Evolutionary conservation across 106 monocot species (phyloP).

Genomic region (Amphibolis antarctica): DNA sequence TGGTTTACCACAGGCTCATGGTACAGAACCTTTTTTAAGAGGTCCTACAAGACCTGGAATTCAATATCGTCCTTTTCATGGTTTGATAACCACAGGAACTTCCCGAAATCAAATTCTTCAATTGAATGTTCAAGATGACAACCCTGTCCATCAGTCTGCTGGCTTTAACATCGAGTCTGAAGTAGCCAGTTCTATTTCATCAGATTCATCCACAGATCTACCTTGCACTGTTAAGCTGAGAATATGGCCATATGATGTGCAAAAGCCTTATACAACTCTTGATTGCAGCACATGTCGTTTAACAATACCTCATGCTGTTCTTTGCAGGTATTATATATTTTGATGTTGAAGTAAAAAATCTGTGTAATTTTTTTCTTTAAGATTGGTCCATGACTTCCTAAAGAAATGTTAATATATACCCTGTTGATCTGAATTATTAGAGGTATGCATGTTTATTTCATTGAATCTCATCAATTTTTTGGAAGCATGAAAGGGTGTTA

Average conservation of each 20-base stretch:
- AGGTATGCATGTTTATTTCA: too few species aligned
- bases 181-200: conserved; percentile 8
- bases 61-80: conserved; percentile 13
- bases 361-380: too few species aligned
- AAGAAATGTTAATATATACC: too few species aligned
- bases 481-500: too few species aligned
- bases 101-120: conserved; percentile 2
- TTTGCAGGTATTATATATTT: conserved; percentile 18
- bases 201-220: conserved; percentile 23
- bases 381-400: too few species aligned
- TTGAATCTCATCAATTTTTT: too few species aligned
- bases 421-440: too few species aligned
- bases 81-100: background rate
- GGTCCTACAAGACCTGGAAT: conserved; percentile 12
- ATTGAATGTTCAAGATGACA: conserved; percentile 9
- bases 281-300: conserved; percentile 37
- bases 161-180: conserved; percentile 18
- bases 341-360: too few species aligned
- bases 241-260: conserved; percentile 49
- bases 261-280: conserved; percentile 40
- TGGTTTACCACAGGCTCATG: conserved; percentile 1
- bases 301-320: conserved; percentile 21
- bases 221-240: conserved; percentile 27
- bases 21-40: conserved; percentile 6
- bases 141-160: conserved; percentile 5